These are phyloP conservation scores for Thoreauomyces humboldtii DNA, from an alignment of 192 early-diverging fungal species.

Conservation along the genomic window DNA sequence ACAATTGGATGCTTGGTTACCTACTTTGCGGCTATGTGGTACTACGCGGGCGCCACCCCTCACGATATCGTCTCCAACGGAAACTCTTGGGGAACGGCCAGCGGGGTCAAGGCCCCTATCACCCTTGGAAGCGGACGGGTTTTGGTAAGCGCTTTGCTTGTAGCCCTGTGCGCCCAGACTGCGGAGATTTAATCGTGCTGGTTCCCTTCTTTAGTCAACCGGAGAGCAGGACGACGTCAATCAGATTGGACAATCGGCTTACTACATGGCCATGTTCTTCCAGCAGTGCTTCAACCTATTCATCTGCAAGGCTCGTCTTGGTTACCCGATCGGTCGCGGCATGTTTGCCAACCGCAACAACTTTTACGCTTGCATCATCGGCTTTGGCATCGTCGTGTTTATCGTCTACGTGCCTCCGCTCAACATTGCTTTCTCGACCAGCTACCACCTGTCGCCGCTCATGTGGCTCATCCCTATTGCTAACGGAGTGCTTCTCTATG, in stretches of 20 bases:
- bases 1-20: conserved; percentile 64
- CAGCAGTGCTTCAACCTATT: conserved; percentile 95
- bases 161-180: neutral
- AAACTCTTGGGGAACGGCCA: conserved; percentile 28
- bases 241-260: conserved; percentile 75
- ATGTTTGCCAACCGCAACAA: conserved; percentile 76
- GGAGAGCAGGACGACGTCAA: conserved; percentile 63
- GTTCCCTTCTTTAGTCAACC: conserved; percentile 11
- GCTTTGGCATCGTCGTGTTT: conserved; percentile 62
- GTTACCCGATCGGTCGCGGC: conserved; percentile 52
- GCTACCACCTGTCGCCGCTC: conserved; percentile 62
- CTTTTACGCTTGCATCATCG: conserved; percentile 70
- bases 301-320: conserved; percentile 71
- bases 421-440: conserved; percentile 56
- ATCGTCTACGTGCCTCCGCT: conserved; percentile 86
- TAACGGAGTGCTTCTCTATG: conserved; percentile 74
- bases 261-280: conserved; percentile 78
- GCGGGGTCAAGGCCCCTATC: conserved; percentile 36
- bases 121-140: conserved; percentile 24
- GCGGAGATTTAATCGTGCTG: neutral
- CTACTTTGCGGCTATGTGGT: conserved; percentile 80
- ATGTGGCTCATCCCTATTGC: conserved; percentile 86
- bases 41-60: conserved; percentile 54
- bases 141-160: conserved; percentile 36
- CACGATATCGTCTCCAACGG: conserved; percentile 29